These are phyloP conservation scores for Euryodendron excelsum DNA, from an alignment of 148 eudicot species.

Conservation along the genomic window DNA sequence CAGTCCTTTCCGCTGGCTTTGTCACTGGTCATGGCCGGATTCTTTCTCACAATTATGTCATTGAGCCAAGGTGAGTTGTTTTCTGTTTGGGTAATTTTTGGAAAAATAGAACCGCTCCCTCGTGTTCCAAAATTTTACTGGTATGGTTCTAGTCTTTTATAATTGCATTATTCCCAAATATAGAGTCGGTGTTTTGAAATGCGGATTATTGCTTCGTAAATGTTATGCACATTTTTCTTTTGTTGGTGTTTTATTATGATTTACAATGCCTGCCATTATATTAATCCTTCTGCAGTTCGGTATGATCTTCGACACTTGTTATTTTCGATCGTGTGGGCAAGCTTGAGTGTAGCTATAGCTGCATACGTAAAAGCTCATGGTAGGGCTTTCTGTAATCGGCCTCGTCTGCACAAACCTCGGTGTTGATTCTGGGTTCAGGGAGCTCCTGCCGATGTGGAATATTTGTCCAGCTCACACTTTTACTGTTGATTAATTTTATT, in stretches of 20 bases:
- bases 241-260: background rate
- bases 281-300: slow-evolving; percentile 41
- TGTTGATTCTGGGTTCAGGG: slow-evolving; percentile 20
- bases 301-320: slow-evolving; percentile 47
- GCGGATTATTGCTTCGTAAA: background rate
- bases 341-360: slow-evolving; percentile 60
- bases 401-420: slow-evolving; percentile 70
- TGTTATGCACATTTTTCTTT: background rate
- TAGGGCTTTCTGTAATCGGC: slow-evolving; percentile 81
- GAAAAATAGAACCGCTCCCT: background rate
- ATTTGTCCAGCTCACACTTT: background rate
- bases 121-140: background rate
- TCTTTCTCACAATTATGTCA: slow-evolving; percentile 61
- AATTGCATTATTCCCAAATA: too few relatives aligned
- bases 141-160: too few relatives aligned
- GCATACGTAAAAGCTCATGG: slow-evolving; percentile 67
- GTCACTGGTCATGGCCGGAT: slow-evolving; percentile 47
- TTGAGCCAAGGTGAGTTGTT: slow-evolving; percentile 63
- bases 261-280: background rate
- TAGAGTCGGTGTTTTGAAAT: too few relatives aligned
- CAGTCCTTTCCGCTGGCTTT: slow-evolving; percentile 87
- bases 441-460: background rate
- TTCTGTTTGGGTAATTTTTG: background rate
- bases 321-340: slow-evolving; percentile 67
- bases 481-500: background rate